Evolutionary conservation across 2,329 filamentous ascomycete genomes (phyloP), one percentile per base, ranked within the genome.

Genomic region (Moelleriella libera): DNA sequence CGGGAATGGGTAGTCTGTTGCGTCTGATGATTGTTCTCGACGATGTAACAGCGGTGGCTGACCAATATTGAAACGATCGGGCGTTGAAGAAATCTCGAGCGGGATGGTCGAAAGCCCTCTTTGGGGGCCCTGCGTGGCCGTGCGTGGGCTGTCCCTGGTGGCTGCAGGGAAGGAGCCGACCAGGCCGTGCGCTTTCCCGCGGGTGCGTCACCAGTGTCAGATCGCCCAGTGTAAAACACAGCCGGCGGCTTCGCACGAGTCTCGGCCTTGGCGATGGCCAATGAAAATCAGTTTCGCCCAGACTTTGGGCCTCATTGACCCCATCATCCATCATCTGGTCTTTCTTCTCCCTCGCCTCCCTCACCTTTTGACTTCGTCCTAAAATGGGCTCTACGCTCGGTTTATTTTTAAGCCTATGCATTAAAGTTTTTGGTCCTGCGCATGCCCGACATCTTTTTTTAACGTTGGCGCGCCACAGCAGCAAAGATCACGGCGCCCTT

Each of bases 151-250:
- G 49, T 47, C 31, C 48, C 32, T 37, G 32, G 32, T 37, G 32
- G 32, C 32, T 37, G 32, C 11, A 37, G 32, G 32, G 32, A 37
- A 37, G 32, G 32, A 37, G 11, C 7, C 32, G 11, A 11, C 32
- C 32, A 37, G 32, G 32, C 32, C 32, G 32, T 37, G 32, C 32
- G 32, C 32, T 11, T 37, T 37, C 32, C 32, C 32, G 32, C 7
- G 32, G 7, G 32, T 45, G 32, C 52, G 44, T 51, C 52, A 51
- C 48, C 44, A 50, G 52, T 50, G 52, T 53, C 49, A 52, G 50
- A 56, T 57, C 55, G 53, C 31, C 54, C 50, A 49, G 53, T 50
- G 50, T 30, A 29, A 32, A 10, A n/a, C 30, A 43, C 11, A 47
- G 43, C 50, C 50, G 46, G 42, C 46, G 7, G 12, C 30, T 7